Conservation (phyloP, 768 basidiomycete genomes). For the Boletus sp. region DNA sequence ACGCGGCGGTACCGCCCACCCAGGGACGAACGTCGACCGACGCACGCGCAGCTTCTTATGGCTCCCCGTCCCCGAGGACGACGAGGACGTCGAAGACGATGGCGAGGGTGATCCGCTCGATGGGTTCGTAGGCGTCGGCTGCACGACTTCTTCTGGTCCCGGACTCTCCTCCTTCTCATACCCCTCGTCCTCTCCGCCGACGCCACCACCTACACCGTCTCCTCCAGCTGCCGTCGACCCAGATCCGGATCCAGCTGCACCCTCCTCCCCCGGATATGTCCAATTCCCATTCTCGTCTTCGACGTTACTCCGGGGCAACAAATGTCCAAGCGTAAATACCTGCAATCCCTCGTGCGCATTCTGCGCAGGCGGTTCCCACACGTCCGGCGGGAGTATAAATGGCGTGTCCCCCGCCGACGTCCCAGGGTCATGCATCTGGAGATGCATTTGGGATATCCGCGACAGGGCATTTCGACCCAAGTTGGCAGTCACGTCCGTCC, state of each 20-base stretch:
- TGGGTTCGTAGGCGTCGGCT: slow-evolving; percentile 29
- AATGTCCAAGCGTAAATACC: slow-evolving; percentile 77
- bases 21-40: slow-evolving; percentile 78
- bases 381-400: slow-evolving; percentile 25
- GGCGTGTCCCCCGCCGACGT: slow-evolving; percentile 28
- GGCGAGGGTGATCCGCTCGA: slow-evolving; percentile 14
- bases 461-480: slow-evolving; percentile 45
- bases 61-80: slow-evolving; percentile 7
- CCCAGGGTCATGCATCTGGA: slow-evolving; percentile 37
- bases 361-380: slow-evolving; percentile 29
- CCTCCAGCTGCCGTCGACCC: slow-evolving; percentile 13
- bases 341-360: slow-evolving; percentile 62
- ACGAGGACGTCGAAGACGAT: slow-evolving; percentile 9
- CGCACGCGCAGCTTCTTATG: slow-evolving; percentile 61
- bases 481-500: slow-evolving; percentile 9
- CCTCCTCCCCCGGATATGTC: slow-evolving; percentile 45
- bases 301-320: slow-evolving; percentile 54
- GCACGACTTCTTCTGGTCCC: slow-evolving; percentile 39
- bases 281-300: slow-evolving; percentile 58
- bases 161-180: slow-evolving; percentile 27
- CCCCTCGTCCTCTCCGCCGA: slow-evolving; percentile 17
- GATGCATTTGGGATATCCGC: slow-evolving; percentile 47
- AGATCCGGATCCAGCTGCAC: slow-evolving; percentile 8
- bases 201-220: slow-evolving; percentile 17
- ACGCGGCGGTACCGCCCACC: slow-evolving; percentile 87